These are phyloP conservation scores for Cadophora luteo-olivacea DNA, from an alignment of 2,329 filamentous ascomycete genomes.

Conservation along the genomic window DNA sequence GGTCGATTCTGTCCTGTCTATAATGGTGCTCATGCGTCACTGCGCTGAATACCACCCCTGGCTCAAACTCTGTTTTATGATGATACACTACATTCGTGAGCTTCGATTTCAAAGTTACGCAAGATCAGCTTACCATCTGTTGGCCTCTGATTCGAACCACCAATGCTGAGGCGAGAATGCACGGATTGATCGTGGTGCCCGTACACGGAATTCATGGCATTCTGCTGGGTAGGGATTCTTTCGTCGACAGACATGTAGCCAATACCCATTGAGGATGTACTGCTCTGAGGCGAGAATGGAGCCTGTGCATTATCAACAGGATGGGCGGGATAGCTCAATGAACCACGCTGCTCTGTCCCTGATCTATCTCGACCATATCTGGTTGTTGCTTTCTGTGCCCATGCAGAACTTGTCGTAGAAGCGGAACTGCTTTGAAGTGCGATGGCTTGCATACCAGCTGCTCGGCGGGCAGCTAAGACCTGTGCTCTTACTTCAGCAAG, in stretches of 20 bases:
- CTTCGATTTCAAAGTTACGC: not conserved
- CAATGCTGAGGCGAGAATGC: not conserved
- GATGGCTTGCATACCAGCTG: not conserved
- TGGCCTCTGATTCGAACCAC: not conserved
- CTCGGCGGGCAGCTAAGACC: not conserved
- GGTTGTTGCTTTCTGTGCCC: not conserved
- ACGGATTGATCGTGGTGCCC: not conserved
- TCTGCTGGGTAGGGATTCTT: not conserved
- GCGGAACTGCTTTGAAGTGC: not conserved
- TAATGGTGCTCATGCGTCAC: slow-evolving; percentile 6
- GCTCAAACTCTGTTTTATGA: not conserved
- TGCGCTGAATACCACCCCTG: slow-evolving; percentile 17
- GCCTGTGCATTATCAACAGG: not conserved
- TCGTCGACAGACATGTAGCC: not conserved
- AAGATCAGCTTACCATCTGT: not conserved
- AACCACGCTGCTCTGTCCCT: not conserved
- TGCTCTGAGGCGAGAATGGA: not conserved
- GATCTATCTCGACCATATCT: not conserved
- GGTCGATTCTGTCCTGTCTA: not conserved
- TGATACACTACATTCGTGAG: not conserved
- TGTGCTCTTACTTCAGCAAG: not conserved
- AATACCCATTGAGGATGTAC: not conserved
- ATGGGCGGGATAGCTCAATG: not conserved
- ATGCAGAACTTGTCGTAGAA: not conserved
- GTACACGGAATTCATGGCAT: not conserved